Evolutionary conservation across 768 basidiomycete genomes (phyloP).

Genomic region (Crepidotus variabilis): DNA sequence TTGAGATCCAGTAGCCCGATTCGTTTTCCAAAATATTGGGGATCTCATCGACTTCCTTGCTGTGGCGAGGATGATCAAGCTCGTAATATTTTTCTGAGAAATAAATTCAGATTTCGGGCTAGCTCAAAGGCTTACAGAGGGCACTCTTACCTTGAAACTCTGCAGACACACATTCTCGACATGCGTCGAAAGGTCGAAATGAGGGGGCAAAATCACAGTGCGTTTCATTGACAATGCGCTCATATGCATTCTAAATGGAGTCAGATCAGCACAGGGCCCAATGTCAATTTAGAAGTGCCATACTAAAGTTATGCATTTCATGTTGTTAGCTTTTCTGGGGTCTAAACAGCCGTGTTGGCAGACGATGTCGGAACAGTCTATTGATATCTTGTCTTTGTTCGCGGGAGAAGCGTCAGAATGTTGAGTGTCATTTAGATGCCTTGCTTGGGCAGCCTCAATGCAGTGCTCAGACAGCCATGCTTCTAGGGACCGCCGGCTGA

Average conservation of each 20-base stretch:
- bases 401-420: neutral
- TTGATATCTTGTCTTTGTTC: conserved; percentile 12
- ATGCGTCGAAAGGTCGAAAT: conserved; percentile 50
- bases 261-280: neutral
- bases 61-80: conserved; percentile 60
- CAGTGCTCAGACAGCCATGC: conserved; percentile 51
- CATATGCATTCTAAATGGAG: conserved; percentile 36
- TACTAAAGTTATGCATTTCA: conserved; percentile 69
- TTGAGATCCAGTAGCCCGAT: conserved; percentile 70
- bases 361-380: conserved; percentile 43
- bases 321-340: conserved; percentile 51
- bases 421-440: neutral
- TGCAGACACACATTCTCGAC: conserved; percentile 51
- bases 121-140: neutral
- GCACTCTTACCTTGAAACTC: conserved; percentile 51
- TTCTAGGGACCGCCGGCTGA: conserved; percentile 58
- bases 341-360: conserved; percentile 64
- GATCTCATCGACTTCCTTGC: conserved; percentile 54
- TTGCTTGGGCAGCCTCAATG: conserved; percentile 21
- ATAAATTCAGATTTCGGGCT: conserved; percentile 2
- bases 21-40: conserved; percentile 38
- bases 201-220: conserved; percentile 45
- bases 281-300: conserved; percentile 4
- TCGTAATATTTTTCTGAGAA: conserved; percentile 64
- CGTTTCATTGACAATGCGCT: conserved; percentile 39